Evolutionary conservation across 305 asterid species (phyloP).

Genomic region (Fraxinus sp.): DNA sequence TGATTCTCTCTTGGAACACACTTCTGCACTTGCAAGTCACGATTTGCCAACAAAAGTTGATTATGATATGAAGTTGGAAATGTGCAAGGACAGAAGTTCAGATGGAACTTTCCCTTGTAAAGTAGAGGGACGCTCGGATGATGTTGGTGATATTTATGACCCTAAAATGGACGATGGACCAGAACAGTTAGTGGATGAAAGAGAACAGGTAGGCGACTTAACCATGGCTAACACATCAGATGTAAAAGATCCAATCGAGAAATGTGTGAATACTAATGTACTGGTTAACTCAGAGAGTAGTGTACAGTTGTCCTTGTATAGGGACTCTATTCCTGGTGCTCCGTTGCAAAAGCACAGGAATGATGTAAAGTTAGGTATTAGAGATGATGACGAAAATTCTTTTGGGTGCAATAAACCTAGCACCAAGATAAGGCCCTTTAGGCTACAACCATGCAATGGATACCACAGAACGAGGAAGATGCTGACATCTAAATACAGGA

Average conservation of each 20-base stretch:
- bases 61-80: conserved; percentile 50
- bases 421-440: conserved; percentile 58
- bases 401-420: conserved; percentile 55
- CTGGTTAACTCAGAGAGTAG: conserved; percentile 62
- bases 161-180: conserved; percentile 37
- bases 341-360: conserved; percentile 61
- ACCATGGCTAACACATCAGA: conserved; percentile 45
- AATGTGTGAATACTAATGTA: conserved; percentile 56
- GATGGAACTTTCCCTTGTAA: conserved; percentile 28
- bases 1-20: conserved; percentile 43
- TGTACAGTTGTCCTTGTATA: conserved; percentile 87
- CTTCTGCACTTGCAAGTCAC: conserved; percentile 39
- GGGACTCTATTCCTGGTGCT: conserved; percentile 60
- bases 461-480: conserved; percentile 63
- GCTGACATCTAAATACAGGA: conserved; percentile 73
- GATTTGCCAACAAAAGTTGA: conserved; percentile 45
- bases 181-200: conserved; percentile 37
- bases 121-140: conserved; percentile 29
- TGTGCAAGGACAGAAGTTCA: conserved; percentile 28
- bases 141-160: conserved; percentile 31
- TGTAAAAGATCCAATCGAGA: conserved; percentile 55
- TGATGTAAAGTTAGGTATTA: conserved; percentile 82
- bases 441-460: conserved; percentile 51
- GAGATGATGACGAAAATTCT: conserved; percentile 94
- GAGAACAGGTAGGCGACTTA: conserved; percentile 39